Conservation (phyloP, 2,329 filamentous ascomycete genomes). For the Colletotrichum sp. region DNA sequence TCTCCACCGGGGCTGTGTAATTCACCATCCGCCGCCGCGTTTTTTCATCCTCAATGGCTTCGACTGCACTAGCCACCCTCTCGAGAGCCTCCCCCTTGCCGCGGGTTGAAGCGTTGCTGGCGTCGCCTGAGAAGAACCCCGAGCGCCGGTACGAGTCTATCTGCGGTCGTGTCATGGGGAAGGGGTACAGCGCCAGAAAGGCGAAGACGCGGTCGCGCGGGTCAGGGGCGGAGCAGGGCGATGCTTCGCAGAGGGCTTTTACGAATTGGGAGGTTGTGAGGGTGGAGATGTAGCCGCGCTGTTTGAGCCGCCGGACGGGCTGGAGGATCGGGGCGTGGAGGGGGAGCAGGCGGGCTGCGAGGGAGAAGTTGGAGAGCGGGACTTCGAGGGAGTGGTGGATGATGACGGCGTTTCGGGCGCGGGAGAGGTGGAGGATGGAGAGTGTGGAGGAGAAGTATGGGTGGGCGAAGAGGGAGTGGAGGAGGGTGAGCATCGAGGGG, state of each 20-base stretch:
- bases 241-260: neutral
- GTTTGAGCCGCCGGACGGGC: neutral
- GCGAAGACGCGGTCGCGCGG: neutral
- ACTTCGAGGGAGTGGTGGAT: neutral
- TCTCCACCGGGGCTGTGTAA: neutral
- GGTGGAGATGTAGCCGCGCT: neutral
- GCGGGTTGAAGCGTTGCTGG: neutral
- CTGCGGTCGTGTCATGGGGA: neutral
- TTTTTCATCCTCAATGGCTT: neutral
- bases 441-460: neutral
- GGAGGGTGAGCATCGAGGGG: neutral
- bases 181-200: neutral
- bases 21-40: neutral
- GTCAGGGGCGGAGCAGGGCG: neutral
- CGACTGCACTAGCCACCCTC: neutral
- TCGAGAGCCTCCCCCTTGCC: neutral
- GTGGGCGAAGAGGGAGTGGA: neutral
- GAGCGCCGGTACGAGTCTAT: neutral
- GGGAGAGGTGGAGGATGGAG: neutral
- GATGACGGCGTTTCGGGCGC: neutral
- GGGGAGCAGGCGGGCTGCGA: neutral
- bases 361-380: neutral
- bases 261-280: neutral
- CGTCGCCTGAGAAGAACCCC: neutral
- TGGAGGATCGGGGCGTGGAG: neutral